Base-by-base conservation (phyloP, 805 yeast species). In the Zygotorulaspora florentina region DNA sequence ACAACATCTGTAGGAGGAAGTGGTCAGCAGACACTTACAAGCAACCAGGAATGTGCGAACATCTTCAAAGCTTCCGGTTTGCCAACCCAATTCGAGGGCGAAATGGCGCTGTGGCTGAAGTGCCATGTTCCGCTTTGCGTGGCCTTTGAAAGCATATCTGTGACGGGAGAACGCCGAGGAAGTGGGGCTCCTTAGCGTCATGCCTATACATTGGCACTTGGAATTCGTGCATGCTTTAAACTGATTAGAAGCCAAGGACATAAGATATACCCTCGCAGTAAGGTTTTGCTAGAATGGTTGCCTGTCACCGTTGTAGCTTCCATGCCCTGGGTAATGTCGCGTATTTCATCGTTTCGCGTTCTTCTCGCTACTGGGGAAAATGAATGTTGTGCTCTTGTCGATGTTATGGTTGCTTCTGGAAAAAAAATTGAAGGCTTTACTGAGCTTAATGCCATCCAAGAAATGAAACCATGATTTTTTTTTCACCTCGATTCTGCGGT, bases 291-390 rank as follows among this genome's bases (percentile, higher is more conserved):
- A 3, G 38, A 17, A 23, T 35, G 38, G 38, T 23, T 35, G 11
- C 38, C 38, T 3, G 38, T 16, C 26, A 35, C 25, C 6, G 8
- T 35, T 3, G 26, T 35, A 4, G 27, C 38, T 10, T 35, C 38
- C 12, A 35, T 35, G 38, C 38, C 16, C 3, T 35, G 38, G 38
- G 11, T 17, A 17, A 20, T 35, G 13, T 35, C 38, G 2, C 38
- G 38, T 8, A 17, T 35, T 5, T 10, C 3, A 35, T 35, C 38
- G 13, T 35, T 35, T 35, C 38, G 38, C 13, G 26, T 3, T 10
- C 38, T 35, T 16, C 26, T 35, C 25, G 38, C 38, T 16, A 35
- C 38, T 4, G 38, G 38, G 6, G 38, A 35, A 18, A 35, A 35
- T 2, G 38, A 35, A 35, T 35, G 38, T 12, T 35, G 38, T 35